Base-by-base conservation (phyloP, 2,329 filamentous ascomycete species). In the Alternaria sp. region DNA sequence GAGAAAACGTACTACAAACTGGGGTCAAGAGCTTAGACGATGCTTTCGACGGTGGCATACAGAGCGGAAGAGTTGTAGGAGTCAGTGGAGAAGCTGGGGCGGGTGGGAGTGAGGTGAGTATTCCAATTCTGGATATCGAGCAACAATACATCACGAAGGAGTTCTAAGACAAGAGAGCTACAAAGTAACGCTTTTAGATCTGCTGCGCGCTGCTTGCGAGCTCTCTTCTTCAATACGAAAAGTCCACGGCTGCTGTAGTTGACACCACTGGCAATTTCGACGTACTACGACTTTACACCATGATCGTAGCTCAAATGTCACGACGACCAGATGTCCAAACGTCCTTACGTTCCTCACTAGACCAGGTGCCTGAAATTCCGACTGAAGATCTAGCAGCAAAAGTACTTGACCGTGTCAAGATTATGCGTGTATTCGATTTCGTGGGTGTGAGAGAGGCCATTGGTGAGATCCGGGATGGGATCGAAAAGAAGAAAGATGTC, bases 341-440 rank as follows among this genome's bases (percentile, higher is more conserved):
- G 4, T 28, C 30, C 7, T 11, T 66, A 9, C 41, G 49, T 37
- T 6, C 18, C 11, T 11, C 37, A 7, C 9, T 43, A 3, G 45
- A 30, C n/a, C 5, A 12, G 5, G 50, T 7, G 11, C 15, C n/a
- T 6, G 56, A 49, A n/a, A 10, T 9, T 14, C 9, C 26, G 12
- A 33, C 58, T 5, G 74, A 79, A 41, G 64, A 77, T n/a, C 61
- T 74, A 15, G 80, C 81, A 10, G 73, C 77, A 3, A 68, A 65
- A 18, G 60, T 81, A 5, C 76, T 87, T 0, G 83, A 83, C 25
- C 71, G 81, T 2, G 78, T 86, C 4, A 80, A 79, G 63, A 82
- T 86, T 26, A 84, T 84, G 79, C 79, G 84, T 5, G 82, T 84
- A 1, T 87, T 87, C 66, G 84, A 86, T 66, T 79, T 83, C 43